Percentiles rank a stretch among this genome's conserved stretches.
Conservation (phyloP, 2,329 filamentous ascomycete species). For the Leptosphaerulina australis region DNA sequence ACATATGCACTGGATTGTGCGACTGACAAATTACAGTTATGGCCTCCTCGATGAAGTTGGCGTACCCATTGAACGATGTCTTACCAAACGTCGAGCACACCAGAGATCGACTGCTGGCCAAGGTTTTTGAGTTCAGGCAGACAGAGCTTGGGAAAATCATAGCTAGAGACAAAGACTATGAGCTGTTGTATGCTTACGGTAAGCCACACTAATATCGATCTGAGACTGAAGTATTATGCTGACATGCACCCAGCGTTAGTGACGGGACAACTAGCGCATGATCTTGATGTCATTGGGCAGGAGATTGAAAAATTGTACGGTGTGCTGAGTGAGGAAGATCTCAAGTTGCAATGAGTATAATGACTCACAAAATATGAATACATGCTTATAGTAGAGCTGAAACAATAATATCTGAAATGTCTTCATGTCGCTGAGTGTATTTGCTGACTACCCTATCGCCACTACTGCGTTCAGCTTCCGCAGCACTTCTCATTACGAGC, state of each 20-base stretch:
- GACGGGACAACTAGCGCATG: constrained; percentile 64
- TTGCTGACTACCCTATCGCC: neutral
- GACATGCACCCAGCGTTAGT: constrained; percentile 59
- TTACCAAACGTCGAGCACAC: constrained; percentile 81
- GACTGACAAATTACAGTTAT: constrained; percentile 63
- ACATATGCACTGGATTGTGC: neutral
- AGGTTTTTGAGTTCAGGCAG: constrained; percentile 85
- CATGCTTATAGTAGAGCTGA: too few relatives aligned
- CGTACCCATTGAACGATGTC: constrained; percentile 89
- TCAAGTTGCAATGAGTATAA: constrained; percentile 61
- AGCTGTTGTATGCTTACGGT: constrained; percentile 90
- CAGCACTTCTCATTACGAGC: constrained; percentile 5
- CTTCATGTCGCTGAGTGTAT: too few relatives aligned
- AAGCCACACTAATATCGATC: constrained; percentile 35
- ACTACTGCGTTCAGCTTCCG: constrained; percentile 7
- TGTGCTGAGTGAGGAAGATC: constrained; percentile 64
- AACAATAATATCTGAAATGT: neutral
- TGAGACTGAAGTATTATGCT: neutral
- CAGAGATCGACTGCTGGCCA: constrained; percentile 81
- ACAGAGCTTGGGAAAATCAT: constrained; percentile 59
- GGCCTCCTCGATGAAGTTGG: constrained; percentile 89
- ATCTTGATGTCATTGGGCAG: constrained; percentile 60
- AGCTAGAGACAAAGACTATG: constrained; percentile 80
- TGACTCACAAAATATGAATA: neutral
- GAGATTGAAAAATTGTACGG: constrained; percentile 67